Base-by-base conservation (phyloP, 805 yeast species). In the Cyberlindnera mycetangii region DNA sequence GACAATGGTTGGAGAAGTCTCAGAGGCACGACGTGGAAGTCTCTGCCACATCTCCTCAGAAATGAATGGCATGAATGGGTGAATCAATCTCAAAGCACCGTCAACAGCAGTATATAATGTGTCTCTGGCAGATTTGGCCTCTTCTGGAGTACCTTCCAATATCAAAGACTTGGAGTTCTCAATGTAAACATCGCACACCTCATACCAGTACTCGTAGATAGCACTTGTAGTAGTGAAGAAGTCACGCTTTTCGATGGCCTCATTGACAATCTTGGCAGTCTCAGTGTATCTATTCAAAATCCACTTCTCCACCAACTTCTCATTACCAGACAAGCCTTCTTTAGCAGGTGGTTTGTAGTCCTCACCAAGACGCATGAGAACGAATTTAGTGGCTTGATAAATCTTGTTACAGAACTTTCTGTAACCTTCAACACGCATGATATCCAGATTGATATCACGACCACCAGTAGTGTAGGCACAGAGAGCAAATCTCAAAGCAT, bases 1-100 rank as follows among this genome's bases (percentile, higher is more conserved):
- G 41, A 81, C 82, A 64, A 93, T 89, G 17, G 97, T 76, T 41
- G 67, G 71, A 21, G 89, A 72, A 18, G 69, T 68, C 58, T 87
- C 97, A 42, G 81, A 70, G 7, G 79, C 76, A 64, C 97, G 82
- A 61, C 85, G 84, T 58, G 98, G 98, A 61, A 93, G 73, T 70
- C 98, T 87, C 74, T 93, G 99, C 97, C 97, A 93, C 87, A 93
- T 80, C 75, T 93, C 99, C 70, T 93, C 99, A 38, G 98, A 84
- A 55, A 93, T 74, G 65, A 80, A 93, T 32, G 99, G 99, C 99
- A 93, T 93, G 75, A 89, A 93, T 65, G 99, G 99, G 65, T 92
- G 98, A 56, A 92, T 93, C 71, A 93, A 65, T 65, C 77, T 83
- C 71, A 92, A 77, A 10, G 97, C 97, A 54, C 85, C 86, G 61